These are phyloP conservation scores for Trematosphaeria pertusa DNA, from an alignment of 2,329 filamentous ascomycete species.

Conservation along the genomic window DNA sequence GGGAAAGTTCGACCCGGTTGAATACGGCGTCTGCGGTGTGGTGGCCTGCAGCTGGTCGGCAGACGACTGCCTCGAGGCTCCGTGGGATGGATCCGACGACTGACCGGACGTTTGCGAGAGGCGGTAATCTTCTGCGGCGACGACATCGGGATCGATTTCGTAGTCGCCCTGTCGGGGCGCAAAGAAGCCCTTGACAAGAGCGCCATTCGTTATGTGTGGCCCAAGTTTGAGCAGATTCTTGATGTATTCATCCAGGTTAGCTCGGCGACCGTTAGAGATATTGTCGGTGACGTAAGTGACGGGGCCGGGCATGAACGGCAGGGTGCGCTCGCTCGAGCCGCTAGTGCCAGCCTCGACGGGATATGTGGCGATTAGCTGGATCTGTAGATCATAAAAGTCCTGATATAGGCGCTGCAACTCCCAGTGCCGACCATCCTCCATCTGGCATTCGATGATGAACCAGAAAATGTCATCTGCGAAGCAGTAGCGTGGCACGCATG, in stretches of 20 bases:
- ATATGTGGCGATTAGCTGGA: slow-evolving; percentile 88
- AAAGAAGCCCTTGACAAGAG: slow-evolving; percentile 89
- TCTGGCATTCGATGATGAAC: slow-evolving; percentile 92
- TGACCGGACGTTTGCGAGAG: slow-evolving; percentile 65
- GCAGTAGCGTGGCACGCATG: slow-evolving; percentile 89
- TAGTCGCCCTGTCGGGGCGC: slow-evolving; percentile 89
- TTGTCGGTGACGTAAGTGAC: slow-evolving; percentile 98
- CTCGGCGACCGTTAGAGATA: slow-evolving; percentile 89
- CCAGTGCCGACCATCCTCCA: slow-evolving; percentile 92
- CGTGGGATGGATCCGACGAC: slow-evolving; percentile 47
- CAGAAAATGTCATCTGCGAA: slow-evolving; percentile 98
- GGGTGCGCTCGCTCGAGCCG: slow-evolving; percentile 72
- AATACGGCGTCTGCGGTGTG: slow-evolving; percentile 44
- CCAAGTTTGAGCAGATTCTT: slow-evolving; percentile 87
- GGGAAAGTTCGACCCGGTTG: slow-evolving; percentile 47
- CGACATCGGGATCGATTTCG: slow-evolving; percentile 78
- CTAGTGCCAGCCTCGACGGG: slow-evolving; percentile 91
- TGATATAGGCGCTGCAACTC: slow-evolving; percentile 95
- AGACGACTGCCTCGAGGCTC: slow-evolving; percentile 46
- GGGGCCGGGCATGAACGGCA: slow-evolving; percentile 97
- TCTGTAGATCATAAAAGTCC: slow-evolving; percentile 99
- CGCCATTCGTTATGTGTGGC: slow-evolving; percentile 81
- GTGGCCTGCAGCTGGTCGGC: slow-evolving; percentile 48
- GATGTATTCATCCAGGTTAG: slow-evolving; percentile 94
- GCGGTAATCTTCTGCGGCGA: slow-evolving; percentile 72